phyloP scores from a whole-genome alignment of 495 filamentous ascomycete genomes.

The Friedmanniomyces simplex region DNA sequence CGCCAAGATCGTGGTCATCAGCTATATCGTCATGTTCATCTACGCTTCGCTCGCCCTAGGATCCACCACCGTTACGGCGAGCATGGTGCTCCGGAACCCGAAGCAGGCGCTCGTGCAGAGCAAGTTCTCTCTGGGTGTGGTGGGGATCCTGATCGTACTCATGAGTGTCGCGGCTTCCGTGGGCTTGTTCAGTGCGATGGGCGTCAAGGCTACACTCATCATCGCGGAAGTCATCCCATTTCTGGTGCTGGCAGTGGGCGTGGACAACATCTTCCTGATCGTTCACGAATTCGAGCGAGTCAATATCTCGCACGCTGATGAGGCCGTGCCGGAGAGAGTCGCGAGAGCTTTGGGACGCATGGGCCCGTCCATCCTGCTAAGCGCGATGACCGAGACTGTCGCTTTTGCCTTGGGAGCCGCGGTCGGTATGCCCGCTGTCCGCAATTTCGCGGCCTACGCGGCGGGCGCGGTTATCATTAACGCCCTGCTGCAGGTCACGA shows the following conservation, averaged over 20 bases:
- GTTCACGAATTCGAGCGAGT: slow-evolving; percentile 96
- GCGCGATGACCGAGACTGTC: slow-evolving; percentile 82
- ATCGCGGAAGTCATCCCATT: slow-evolving; percentile 99
- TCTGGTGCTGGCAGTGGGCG: slow-evolving; percentile 87
- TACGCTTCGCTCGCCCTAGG: slow-evolving; percentile 90
- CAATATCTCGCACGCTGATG: slow-evolving; percentile 79
- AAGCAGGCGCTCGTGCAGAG: slow-evolving; percentile 79
- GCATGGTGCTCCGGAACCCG: slow-evolving; percentile 67
- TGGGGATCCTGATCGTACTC: slow-evolving; percentile 85
- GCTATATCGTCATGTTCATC: slow-evolving; percentile 97
- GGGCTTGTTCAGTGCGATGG: slow-evolving; percentile 79
- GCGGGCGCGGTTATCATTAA: slow-evolving; percentile 96
- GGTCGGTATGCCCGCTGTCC: slow-evolving; percentile 93
- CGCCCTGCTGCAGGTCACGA: slow-evolving; percentile 84
- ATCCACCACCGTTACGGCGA: slow-evolving; percentile 67
- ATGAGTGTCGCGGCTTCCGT: slow-evolving; percentile 96
- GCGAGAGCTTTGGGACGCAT: slow-evolving; percentile 82
- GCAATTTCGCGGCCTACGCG: slow-evolving; percentile 93
- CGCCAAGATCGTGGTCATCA: slow-evolving; percentile 91
- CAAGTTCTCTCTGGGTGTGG: slow-evolving; percentile 87
- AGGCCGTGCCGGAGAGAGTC: slow-evolving; percentile 71
- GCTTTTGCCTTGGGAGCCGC: slow-evolving; percentile 84
- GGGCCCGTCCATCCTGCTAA: slow-evolving; percentile 91
- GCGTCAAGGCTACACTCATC: slow-evolving; percentile 88
- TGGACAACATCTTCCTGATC: slow-evolving; percentile 98